Evolutionary conservation across 2,329 filamentous ascomycete genomes (phyloP).

Genomic region (Alternaria brassicae): DNA sequence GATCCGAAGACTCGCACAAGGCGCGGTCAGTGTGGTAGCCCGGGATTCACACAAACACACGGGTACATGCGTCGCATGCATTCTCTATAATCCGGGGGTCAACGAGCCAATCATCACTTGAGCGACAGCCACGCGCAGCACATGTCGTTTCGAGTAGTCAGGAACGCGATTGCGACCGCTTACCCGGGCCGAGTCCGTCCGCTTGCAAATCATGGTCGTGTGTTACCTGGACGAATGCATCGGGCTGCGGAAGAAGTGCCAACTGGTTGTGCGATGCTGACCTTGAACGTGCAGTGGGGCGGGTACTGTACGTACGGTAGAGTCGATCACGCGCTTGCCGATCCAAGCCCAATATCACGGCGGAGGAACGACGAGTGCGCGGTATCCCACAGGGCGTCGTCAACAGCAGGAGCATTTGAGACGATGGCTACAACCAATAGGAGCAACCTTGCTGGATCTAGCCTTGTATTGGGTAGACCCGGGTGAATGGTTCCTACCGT

Average conservation of each 20-base stretch:
- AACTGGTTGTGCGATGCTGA: slow-evolving; percentile 7
- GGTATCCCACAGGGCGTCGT: background rate
- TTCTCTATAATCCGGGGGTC: background rate
- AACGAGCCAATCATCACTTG: background rate
- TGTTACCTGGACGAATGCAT: slow-evolving; percentile 1
- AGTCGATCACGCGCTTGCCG: background rate
- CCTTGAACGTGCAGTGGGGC: too few species aligned
- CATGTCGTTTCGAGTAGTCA: slow-evolving; percentile 3
- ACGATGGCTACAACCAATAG: background rate
- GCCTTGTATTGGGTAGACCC: slow-evolving; percentile 7
- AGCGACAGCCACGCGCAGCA: slow-evolving; percentile 7
- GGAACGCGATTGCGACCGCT: slow-evolving; percentile 1
- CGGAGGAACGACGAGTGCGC: slow-evolving; percentile 2
- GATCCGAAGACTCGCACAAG: background rate
- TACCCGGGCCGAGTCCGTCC: slow-evolving; percentile 1
- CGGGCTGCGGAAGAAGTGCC: slow-evolving; percentile 5
- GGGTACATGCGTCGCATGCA: slow-evolving; percentile 8
- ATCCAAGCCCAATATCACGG: background rate
- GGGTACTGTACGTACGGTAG: too few species aligned
- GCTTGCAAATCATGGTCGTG: background rate
- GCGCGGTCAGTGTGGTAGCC: background rate
- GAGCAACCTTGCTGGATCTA: background rate
- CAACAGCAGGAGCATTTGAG: background rate
- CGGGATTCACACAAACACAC: slow-evolving; percentile 4
- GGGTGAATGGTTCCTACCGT: slow-evolving; percentile 16